Conservation (phyloP, 805 yeast species). For the Zygosaccharomyces rouxii region DNA sequence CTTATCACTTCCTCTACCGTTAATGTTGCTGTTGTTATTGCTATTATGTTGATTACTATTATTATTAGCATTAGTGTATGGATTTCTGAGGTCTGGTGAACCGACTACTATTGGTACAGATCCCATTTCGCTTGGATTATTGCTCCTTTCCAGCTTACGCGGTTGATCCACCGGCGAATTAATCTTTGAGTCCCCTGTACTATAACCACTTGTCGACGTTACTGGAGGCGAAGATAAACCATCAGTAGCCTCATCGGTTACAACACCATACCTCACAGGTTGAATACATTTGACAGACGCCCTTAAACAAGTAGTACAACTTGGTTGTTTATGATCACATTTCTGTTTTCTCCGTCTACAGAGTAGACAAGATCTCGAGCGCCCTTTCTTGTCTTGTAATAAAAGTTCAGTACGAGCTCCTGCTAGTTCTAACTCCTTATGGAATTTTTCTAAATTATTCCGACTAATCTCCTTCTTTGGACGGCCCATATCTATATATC, state of each 20-base stretch:
- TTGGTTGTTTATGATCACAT: slow-evolving; percentile 61
- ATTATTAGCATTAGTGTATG: background rate
- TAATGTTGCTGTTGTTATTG: background rate
- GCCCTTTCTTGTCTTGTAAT: slow-evolving; percentile 45
- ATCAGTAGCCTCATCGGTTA: background rate
- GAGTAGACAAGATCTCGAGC: slow-evolving; percentile 52
- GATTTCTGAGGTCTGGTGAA: background rate
- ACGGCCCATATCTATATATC: slow-evolving; percentile 29
- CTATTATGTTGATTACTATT: background rate
- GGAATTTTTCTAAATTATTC: slow-evolving; percentile 34
- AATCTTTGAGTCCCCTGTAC: background rate
- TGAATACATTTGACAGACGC: slow-evolving; percentile 60
- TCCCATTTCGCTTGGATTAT: background rate
- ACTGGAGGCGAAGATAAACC: slow-evolving; percentile 1
- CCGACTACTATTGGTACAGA: background rate
- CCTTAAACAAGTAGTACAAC: slow-evolving; percentile 62
- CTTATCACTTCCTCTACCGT: background rate
- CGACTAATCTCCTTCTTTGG: slow-evolving; percentile 35
- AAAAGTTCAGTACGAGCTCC: slow-evolving; percentile 30
- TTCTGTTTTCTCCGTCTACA: slow-evolving; percentile 58
- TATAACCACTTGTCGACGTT: slow-evolving; percentile 1
- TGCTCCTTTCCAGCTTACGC: background rate
- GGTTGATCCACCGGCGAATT: background rate
- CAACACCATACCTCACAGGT: slow-evolving; percentile 51
- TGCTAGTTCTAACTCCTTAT: slow-evolving; percentile 34